Evolutionary conservation across 2,329 filamentous ascomycete genomes (phyloP).

Genomic region (Pseudocercospora vitis): DNA sequence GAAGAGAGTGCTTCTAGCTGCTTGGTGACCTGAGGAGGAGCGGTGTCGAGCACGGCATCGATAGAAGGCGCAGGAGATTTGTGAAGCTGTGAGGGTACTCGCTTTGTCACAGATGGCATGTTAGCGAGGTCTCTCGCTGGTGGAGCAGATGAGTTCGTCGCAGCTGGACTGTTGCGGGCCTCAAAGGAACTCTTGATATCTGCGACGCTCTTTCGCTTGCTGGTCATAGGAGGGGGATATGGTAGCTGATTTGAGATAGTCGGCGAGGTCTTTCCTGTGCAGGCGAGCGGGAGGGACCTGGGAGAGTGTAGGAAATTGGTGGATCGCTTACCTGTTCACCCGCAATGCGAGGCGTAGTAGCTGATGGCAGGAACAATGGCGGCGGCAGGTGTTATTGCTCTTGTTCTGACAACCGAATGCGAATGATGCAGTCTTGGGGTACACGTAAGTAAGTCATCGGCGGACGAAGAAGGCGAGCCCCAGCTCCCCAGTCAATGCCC

Average conservation of each 20-base stretch:
- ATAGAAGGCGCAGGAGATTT: slow-evolving; percentile 15
- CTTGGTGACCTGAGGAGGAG: slow-evolving; percentile 9
- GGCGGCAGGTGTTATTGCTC: neutral
- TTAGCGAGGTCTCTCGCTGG: slow-evolving; percentile 14
- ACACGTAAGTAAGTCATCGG: too few species aligned
- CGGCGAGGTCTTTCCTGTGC: neutral
- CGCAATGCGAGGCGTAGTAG: neutral
- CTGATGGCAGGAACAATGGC: neutral
- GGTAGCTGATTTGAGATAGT: slow-evolving; percentile 6
- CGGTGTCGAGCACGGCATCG: slow-evolving; percentile 19
- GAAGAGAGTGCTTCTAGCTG: slow-evolving; percentile 2
- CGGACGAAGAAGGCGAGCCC: neutral
- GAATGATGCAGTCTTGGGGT: too few species aligned
- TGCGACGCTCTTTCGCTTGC: slow-evolving; percentile 9
- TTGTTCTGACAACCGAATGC: neutral
- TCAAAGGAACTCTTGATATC: slow-evolving; percentile 12
- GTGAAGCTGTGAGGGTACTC: slow-evolving; percentile 7
- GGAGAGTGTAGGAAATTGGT: neutral
- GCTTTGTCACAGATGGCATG: slow-evolving; percentile 20
- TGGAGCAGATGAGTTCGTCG: slow-evolving; percentile 1
- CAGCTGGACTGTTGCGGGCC: slow-evolving; percentile 1
- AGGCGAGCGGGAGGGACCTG: neutral
- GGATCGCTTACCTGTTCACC: slow-evolving; percentile 8
- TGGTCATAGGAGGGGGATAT: slow-evolving; percentile 7
- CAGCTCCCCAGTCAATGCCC: neutral